These are phyloP conservation scores for Schizophyllum amplum DNA, from an alignment of 1,284 basidiomycete species.

Conservation along the genomic window DNA sequence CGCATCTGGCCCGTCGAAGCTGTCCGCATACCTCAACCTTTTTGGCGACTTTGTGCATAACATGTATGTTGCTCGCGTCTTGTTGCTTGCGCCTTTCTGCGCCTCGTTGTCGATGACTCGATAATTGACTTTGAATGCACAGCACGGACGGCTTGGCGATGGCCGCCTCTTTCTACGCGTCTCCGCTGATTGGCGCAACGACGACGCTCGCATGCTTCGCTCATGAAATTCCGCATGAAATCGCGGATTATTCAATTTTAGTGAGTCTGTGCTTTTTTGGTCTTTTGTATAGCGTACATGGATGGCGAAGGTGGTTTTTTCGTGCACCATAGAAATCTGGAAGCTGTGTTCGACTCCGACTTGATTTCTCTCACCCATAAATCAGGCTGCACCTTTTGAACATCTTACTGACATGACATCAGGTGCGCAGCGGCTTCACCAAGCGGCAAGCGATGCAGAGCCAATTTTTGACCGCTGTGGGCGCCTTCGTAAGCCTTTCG, in stretches of 20 bases:
- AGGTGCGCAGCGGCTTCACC: constrained; percentile 71
- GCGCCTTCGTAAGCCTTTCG: constrained; percentile 72
- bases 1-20: constrained; percentile 53
- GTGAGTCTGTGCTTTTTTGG: constrained; percentile 24
- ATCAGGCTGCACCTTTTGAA: no score
- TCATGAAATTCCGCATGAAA: constrained; percentile 79
- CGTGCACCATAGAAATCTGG: no score
- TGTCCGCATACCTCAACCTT: constrained; percentile 84
- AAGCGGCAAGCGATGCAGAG: constrained; percentile 87
- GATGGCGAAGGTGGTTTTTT: no score
- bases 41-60: constrained; percentile 89
- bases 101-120: constrained; percentile 9
- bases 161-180: constrained; percentile 87
- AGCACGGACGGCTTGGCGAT: constrained; percentile 29
- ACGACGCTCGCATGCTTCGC: constrained; percentile 88
- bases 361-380: no score
- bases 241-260: constrained; percentile 86
- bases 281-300: no score
- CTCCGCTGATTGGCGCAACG: constrained; percentile 81
- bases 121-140: constrained; percentile 11
- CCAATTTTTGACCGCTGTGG: constrained; percentile 83
- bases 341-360: no score
- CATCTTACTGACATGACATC: not conserved
- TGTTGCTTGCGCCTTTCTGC: constrained; percentile 13
- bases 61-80: constrained; percentile 43